Base-by-base conservation (phyloP, 495 filamentous ascomycete species). In the Penicillium lagena region DNA sequence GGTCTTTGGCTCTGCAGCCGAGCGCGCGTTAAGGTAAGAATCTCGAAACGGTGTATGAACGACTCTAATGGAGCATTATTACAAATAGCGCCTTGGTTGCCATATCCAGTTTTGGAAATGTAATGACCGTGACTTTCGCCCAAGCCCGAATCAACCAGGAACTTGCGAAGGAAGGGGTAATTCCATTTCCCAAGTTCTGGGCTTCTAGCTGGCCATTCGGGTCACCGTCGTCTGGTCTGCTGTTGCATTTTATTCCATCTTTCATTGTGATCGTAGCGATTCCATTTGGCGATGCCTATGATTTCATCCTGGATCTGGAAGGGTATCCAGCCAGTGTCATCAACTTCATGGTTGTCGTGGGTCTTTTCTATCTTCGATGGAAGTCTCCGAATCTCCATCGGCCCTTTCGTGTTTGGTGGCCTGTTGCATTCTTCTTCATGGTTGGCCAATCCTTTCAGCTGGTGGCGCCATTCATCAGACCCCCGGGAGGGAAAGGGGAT, bases 121-220 rank as follows among this genome's bases (percentile, higher is more conserved):
- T 86, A 2, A 81, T 89, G 77, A 81, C 85, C 7, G 78, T 83
- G 2, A 83, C 82, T 3, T 87, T 84, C 50, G 52, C 75, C 0
- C 62, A 85, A 74, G 74, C 82, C 10, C 78, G 82, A 14, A 66
- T 85, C 1, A 83, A 82, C 44, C 76, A 81, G 54, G 78, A 82
- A 59, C 66, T 84, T 5, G 81, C 77, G 12, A 72, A 73, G 46
- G 77, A 83, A 60, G 80, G 80, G 1, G 78, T 88, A 35, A 68
- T 89, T 9, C 85, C 86, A 1, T 84, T 73, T 41, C 73, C 80
- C 28, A 63, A 63, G 9, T 66, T 80, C 27, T 67, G 85, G 15
- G 77, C 83, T 0, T 80, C 77, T 0, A 80, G 75, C 4, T 75
- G 73, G 36, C 79, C 82, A 0, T 87, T 85, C 37, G 74, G 77